Evolutionary conservation across 2,329 filamentous ascomycete species (phyloP).

Genomic region (Cladophialophora psammophila): DNA sequence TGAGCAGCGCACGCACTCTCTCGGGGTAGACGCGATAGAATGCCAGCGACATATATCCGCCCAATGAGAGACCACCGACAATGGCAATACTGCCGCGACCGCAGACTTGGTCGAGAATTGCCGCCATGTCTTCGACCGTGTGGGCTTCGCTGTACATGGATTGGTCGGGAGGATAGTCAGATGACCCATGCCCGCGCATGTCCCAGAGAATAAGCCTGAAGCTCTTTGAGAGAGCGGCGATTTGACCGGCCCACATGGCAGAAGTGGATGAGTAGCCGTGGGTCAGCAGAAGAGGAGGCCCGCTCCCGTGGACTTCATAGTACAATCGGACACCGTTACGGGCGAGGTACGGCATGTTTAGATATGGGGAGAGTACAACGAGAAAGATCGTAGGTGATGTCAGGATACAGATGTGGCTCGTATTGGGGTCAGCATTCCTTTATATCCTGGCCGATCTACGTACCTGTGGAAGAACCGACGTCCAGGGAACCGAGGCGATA

Average conservation of each 20-base stretch:
- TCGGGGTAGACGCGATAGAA: slow-evolving; percentile 30
- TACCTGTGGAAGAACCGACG: no score
- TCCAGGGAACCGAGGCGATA: no score
- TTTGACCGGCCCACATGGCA: slow-evolving; percentile 34
- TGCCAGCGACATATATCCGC: slow-evolving; percentile 38
- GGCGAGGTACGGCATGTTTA: slow-evolving; percentile 32
- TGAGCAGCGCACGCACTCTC: slow-evolving; percentile 28
- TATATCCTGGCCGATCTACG: no score
- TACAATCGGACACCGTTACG: slow-evolving; percentile 26
- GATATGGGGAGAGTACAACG: neutral
- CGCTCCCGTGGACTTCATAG: slow-evolving; percentile 34
- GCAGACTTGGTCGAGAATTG: slow-evolving; percentile 22
- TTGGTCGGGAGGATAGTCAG: slow-evolving; percentile 25
- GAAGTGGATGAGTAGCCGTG: slow-evolving; percentile 38
- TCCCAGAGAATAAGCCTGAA: slow-evolving; percentile 35
- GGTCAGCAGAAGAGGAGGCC: slow-evolving; percentile 27
- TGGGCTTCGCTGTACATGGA: slow-evolving; percentile 30
- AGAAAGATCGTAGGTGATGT: no score
- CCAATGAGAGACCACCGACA: slow-evolving; percentile 33
- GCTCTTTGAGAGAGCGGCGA: slow-evolving; percentile 26
- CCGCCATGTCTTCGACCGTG: slow-evolving; percentile 33
- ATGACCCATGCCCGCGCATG: slow-evolving; percentile 36
- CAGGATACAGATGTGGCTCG: no score
- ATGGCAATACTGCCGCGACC: slow-evolving; percentile 10
- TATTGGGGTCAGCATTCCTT: no score